A percentile compares a stretch with the other conserved stretches of the same genome.
These are phyloP conservation scores for Tephrocybe sp. DNA, from an alignment of 768 basidiomycete genomes.

Conservation along the genomic window DNA sequence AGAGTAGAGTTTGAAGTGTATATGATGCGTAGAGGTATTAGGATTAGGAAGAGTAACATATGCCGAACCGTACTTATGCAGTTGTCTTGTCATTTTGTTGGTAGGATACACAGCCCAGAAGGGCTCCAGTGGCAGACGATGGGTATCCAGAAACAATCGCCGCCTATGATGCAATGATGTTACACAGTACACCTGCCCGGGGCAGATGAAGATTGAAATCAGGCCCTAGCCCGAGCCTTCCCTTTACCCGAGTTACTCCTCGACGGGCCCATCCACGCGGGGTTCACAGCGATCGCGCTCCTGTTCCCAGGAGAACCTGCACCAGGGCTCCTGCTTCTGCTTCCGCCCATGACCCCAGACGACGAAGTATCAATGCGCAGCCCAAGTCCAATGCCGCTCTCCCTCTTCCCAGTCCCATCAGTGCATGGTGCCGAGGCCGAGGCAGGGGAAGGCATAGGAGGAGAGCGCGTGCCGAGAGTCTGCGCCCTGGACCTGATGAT, in stretches of 20 bases:
- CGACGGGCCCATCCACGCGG: conserved; percentile 2
- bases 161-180: too few relatives aligned
- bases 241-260: not conserved
- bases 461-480: conserved; percentile 16
- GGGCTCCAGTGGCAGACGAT: too few relatives aligned
- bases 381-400: conserved; percentile 3
- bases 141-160: too few relatives aligned
- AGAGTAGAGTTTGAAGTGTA: too few relatives aligned
- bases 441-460: not conserved
- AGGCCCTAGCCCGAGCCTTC: too few relatives aligned
- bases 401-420: not conserved
- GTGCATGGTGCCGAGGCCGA: not conserved
- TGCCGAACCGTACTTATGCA: too few relatives aligned
- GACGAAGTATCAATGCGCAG: conserved; percentile 14
- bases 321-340: not conserved
- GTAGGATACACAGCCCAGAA: too few relatives aligned
- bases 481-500: conserved; percentile 23
- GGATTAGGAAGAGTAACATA: too few relatives aligned
- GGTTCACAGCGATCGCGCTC: not conserved
- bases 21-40: too few relatives aligned
- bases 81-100: too few relatives aligned
- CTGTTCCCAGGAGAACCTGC: not conserved
- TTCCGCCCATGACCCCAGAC: not conserved
- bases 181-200: too few relatives aligned
- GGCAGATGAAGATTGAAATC: too few relatives aligned